Percentiles rank a stretch among this genome's conserved stretches.
These are phyloP conservation scores for Aspergillus piperis DNA, from an alignment of 2,329 filamentous ascomycete species.

Conservation along the genomic window DNA sequence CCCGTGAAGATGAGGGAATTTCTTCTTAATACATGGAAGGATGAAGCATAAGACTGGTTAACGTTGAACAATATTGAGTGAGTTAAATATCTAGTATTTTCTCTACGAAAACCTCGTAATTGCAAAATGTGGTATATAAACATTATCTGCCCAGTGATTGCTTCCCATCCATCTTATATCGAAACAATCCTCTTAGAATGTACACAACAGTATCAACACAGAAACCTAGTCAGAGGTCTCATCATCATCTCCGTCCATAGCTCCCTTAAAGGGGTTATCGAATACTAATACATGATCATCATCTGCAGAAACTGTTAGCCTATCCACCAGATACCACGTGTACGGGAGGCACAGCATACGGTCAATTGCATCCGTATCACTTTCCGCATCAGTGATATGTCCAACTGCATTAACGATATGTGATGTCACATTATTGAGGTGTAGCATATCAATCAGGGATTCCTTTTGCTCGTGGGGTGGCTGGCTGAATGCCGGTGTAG, in stretches of 20 bases:
- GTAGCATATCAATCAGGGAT: background rate
- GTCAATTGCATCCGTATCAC: background rate
- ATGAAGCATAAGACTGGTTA: background rate
- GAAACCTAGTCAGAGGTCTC: background rate
- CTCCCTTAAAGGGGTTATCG: background rate
- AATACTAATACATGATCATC: background rate
- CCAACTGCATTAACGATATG: background rate
- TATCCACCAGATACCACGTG: background rate
- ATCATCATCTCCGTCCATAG: background rate
- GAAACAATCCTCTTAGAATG: too few species aligned
- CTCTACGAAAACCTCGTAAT: background rate
- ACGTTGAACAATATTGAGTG: background rate
- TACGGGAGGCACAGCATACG: background rate
- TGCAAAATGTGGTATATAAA: background rate
- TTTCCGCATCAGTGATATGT: background rate
- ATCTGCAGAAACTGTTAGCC: background rate
- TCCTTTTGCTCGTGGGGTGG: background rate
- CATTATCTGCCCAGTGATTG: background rate
- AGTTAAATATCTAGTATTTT: background rate
- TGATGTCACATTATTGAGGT: background rate
- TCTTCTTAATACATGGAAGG: conserved; percentile 15
- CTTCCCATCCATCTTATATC: background rate
- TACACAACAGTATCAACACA: too few species aligned
- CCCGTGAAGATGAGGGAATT: conserved; percentile 29
- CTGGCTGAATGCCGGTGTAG: background rate